These are phyloP conservation scores for Fusarium armeniacum DNA, from an alignment of 2,329 filamentous ascomycete species.

Conservation along the genomic window DNA sequence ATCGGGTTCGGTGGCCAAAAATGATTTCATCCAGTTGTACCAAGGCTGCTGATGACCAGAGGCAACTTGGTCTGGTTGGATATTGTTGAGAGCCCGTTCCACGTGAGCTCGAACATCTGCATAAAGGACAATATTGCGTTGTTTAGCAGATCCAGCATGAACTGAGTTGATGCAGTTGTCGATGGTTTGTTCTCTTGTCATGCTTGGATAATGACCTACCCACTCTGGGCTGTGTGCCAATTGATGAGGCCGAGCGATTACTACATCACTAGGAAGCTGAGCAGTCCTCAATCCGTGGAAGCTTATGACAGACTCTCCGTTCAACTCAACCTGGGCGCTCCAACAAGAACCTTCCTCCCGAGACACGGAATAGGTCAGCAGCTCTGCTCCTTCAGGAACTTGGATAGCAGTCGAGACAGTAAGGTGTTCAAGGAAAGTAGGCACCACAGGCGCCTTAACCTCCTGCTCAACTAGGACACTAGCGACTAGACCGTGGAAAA, in stretches of 20 bases:
- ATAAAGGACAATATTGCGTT: conserved; percentile 1
- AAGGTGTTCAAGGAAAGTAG: conserved; percentile 13
- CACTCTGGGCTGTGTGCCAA: conserved; percentile 10
- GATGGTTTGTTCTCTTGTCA: conserved; percentile 3
- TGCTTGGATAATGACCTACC: conserved; percentile 6
- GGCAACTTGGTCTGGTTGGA: conserved; percentile 3
- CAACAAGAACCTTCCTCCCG: neutral
- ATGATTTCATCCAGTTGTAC: conserved; percentile 17
- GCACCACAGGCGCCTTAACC: conserved; percentile 15
- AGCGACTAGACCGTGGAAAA: conserved; percentile 11
- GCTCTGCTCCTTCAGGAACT: neutral
- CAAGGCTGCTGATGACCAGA: conserved; percentile 5
- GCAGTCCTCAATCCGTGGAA: conserved; percentile 7
- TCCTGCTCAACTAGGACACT: conserved; percentile 9
- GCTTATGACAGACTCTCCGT: conserved; percentile 2
- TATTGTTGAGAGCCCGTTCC: neutral
- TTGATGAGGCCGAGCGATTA: conserved; percentile 2
- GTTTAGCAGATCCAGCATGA: neutral
- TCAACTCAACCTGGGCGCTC: conserved; percentile 3
- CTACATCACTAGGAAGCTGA: conserved; percentile 9
- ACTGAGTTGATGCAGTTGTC: conserved; percentile 2
- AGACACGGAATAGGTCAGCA: conserved; percentile 1
- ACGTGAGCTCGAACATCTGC: conserved; percentile 6
- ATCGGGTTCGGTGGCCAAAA: conserved; percentile 1
- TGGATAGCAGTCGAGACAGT: conserved; percentile 6